These are phyloP conservation scores for Blastobotrys proliferans DNA, from an alignment of 1,139 yeast genomes.

Conservation along the genomic window DNA sequence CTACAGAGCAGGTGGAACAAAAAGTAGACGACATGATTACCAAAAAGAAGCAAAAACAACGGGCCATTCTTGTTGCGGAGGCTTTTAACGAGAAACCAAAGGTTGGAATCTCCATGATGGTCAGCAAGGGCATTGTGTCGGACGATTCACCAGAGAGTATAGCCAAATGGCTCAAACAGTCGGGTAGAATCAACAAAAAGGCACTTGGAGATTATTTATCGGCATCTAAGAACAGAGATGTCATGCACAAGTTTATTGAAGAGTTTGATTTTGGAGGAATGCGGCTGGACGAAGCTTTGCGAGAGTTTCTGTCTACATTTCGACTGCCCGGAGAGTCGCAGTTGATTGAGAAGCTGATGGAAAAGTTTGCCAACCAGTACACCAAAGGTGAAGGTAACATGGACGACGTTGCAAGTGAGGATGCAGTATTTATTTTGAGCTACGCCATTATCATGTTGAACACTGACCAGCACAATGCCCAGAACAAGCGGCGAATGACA, in stretches of 20 bases:
- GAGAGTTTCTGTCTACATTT: constrained; percentile 75
- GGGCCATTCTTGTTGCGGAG: constrained; percentile 71
- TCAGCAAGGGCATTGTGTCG: constrained; percentile 57
- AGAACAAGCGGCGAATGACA: constrained; percentile 73
- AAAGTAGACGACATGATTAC: constrained; percentile 24
- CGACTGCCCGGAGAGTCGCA: constrained; percentile 97
- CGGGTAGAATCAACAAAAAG: constrained; percentile 80
- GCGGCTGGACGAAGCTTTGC: constrained; percentile 89
- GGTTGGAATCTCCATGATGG: constrained; percentile 62
- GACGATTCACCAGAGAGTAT: constrained; percentile 56
- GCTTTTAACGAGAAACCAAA: constrained; percentile 74
- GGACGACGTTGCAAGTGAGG: constrained; percentile 54
- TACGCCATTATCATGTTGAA: constrained; percentile 90
- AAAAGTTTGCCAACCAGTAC: constrained; percentile 77
- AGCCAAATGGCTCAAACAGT: constrained; percentile 71
- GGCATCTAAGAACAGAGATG: constrained; percentile 59
- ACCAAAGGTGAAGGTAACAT: constrained; percentile 41
- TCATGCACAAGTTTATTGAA: constrained; percentile 62
- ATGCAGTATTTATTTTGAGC: constrained; percentile 87
- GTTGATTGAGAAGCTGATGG: constrained; percentile 89
- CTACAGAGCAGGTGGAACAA: constrained; percentile 18
- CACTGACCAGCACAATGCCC: constrained; percentile 88
- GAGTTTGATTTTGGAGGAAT: constrained; percentile 70
- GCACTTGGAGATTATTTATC: constrained; percentile 83
- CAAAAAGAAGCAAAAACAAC: constrained; percentile 58